phyloP scores from a whole-genome alignment of 2,329 filamentous ascomycete genomes.

The Aspergillus chevalieri region DNA sequence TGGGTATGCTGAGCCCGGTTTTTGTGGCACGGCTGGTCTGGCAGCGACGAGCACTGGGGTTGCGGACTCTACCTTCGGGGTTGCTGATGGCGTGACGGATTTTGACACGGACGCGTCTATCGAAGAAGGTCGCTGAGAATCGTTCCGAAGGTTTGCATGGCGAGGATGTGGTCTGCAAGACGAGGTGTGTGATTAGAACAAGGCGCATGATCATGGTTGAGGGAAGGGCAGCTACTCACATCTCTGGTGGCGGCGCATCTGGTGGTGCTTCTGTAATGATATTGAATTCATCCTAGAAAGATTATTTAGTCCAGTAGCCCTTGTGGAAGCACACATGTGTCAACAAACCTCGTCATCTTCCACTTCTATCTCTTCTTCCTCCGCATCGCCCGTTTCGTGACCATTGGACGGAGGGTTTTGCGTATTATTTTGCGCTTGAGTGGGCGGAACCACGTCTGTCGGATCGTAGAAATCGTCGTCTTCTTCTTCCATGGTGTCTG shows the following conservation, averaged over 20 bases:
- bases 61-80: slow-evolving; percentile 27
- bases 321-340: not conserved
- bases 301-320: slow-evolving; percentile 8
- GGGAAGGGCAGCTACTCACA: slow-evolving; percentile 21
- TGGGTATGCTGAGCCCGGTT: slow-evolving; percentile 59
- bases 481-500: slow-evolving; percentile 39
- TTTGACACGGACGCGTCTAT: slow-evolving; percentile 26
- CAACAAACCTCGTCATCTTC: slow-evolving; percentile 30
- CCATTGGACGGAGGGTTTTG: slow-evolving; percentile 21
- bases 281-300: slow-evolving; percentile 42
- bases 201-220: not conserved
- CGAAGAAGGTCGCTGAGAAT: slow-evolving; percentile 28
- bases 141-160: slow-evolving; percentile 31
- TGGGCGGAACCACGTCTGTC: slow-evolving; percentile 28
- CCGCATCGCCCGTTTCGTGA: slow-evolving; percentile 31
- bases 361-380: slow-evolving; percentile 37
- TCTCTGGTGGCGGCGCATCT: slow-evolving; percentile 33
- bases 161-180: slow-evolving; percentile 32
- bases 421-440: slow-evolving; percentile 23
- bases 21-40: slow-evolving; percentile 37
- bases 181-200: not conserved
- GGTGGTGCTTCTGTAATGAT: slow-evolving; percentile 45
- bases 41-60: slow-evolving; percentile 26
- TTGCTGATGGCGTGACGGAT: slow-evolving; percentile 29
- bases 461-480: slow-evolving; percentile 45